phyloP scores from a whole-genome alignment of 2,329 filamentous ascomycete genomes.

The Pyricularia sp. region DNA sequence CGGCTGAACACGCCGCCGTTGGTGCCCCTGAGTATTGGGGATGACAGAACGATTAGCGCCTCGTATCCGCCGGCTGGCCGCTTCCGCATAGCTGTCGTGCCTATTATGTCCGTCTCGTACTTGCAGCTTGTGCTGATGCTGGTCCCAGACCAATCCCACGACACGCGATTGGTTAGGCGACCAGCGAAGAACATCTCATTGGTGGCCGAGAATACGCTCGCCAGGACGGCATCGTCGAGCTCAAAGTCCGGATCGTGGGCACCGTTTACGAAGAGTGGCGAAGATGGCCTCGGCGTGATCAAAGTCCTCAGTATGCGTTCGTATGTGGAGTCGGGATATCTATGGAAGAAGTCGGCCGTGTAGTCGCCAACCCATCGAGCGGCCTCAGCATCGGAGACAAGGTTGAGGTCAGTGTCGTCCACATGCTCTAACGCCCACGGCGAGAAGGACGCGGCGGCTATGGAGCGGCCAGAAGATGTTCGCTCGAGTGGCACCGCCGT shows the following conservation, averaged over 20 bases:
- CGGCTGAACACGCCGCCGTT: slow-evolving; percentile 39
- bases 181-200: slow-evolving; percentile 56
- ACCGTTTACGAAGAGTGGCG: neutral
- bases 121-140: slow-evolving; percentile 38
- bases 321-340: slow-evolving; percentile 39
- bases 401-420: slow-evolving; percentile 20
- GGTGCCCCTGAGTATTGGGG: slow-evolving; percentile 44
- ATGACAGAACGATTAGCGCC: slow-evolving; percentile 52
- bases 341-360: slow-evolving; percentile 32
- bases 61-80: slow-evolving; percentile 42
- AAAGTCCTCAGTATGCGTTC: slow-evolving; percentile 49
- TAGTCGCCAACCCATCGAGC: slow-evolving; percentile 39
- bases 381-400: slow-evolving; percentile 36
- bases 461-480: slow-evolving; percentile 38
- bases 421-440: slow-evolving; percentile 15
- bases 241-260: slow-evolving; percentile 35
- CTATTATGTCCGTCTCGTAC: slow-evolving; percentile 48
- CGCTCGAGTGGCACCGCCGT: slow-evolving; percentile 26
- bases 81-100: slow-evolving; percentile 50
- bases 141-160: slow-evolving; percentile 47
- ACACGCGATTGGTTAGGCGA: slow-evolving; percentile 44
- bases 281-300: slow-evolving; percentile 35
- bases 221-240: slow-evolving; percentile 47
- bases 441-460: slow-evolving; percentile 23
- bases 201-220: slow-evolving; percentile 48